phyloP scores from a whole-genome alignment of 1,284 basidiomycete species.

The Microbotryum lychnidis-dioicae region DNA sequence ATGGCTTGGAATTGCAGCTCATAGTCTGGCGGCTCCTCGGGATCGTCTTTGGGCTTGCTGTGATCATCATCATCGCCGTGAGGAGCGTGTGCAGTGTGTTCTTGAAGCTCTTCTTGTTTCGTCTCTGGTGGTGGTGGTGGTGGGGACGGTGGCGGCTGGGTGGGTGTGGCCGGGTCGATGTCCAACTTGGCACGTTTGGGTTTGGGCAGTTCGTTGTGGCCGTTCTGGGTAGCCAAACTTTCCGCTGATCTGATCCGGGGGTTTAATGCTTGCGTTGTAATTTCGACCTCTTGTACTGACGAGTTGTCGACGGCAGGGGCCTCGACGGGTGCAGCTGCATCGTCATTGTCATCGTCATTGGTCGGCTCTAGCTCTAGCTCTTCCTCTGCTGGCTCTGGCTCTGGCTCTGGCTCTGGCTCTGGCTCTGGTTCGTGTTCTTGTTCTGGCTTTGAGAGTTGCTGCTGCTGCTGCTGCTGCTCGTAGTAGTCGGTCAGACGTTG shows the following conservation, averaged over 20 bases:
- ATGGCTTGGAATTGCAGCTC: slow-evolving; percentile 41
- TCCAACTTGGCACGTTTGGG: slow-evolving; percentile 12
- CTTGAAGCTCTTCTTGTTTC: background rate
- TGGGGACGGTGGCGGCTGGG: background rate
- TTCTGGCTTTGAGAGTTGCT: background rate
- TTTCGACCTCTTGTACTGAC: background rate
- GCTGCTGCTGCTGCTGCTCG: background rate
- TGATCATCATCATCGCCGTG: background rate
- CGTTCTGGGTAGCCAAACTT: background rate
- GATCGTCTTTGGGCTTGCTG: slow-evolving; percentile 39
- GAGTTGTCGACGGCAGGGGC: background rate
- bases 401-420: background rate
- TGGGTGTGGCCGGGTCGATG: background rate
- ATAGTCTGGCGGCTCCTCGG: slow-evolving; percentile 24
- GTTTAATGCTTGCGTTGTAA: no score
- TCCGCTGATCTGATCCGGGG: background rate
- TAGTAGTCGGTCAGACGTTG: slow-evolving; percentile 15
- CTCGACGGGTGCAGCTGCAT: background rate
- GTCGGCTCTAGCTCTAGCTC: background rate
- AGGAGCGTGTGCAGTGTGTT: background rate
- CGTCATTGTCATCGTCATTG: background rate
- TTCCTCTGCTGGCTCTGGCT: background rate
- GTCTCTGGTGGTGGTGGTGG: background rate
- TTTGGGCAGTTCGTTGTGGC: slow-evolving; percentile 3
- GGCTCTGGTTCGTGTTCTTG: background rate